A percentile compares a stretch with the other conserved stretches of the same genome.
Evolutionary conservation across 768 basidiomycete genomes (phyloP).

Genomic region (Termitomyces sp.): DNA sequence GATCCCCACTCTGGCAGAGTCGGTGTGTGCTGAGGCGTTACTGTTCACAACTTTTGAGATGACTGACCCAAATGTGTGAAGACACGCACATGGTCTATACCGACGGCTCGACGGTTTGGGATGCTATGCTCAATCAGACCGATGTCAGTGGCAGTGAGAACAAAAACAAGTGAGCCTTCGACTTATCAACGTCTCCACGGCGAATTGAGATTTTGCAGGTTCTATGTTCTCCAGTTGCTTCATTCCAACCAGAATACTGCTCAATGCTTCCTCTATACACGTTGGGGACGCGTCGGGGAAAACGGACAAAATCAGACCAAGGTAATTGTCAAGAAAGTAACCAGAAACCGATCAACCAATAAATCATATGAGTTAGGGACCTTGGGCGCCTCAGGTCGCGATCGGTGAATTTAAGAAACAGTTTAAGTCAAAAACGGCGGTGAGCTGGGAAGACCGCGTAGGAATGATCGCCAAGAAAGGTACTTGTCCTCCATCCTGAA

Average conservation of each 20-base stretch:
- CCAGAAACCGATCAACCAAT: neutral
- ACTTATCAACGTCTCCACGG: neutral
- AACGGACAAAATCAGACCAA: constrained; percentile 47
- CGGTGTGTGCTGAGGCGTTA: constrained; percentile 31
- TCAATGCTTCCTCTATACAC: constrained; percentile 41
- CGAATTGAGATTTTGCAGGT: constrained; percentile 29
- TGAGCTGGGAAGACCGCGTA: constrained; percentile 46
- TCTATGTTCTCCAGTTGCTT: constrained; percentile 57
- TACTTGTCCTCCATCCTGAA: constrained; percentile 15
- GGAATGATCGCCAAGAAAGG: constrained; percentile 53
- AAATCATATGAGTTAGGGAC: constrained; percentile 36
- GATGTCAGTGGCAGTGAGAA: constrained; percentile 45
- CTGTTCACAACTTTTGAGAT: neutral
- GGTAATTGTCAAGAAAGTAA: constrained; percentile 24
- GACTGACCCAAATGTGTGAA: constrained; percentile 17
- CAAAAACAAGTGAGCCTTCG: constrained; percentile 48
- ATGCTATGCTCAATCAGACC: constrained; percentile 63
- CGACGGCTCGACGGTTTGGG: constrained; percentile 40
- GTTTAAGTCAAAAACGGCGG: constrained; percentile 52
- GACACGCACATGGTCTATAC: constrained; percentile 51
- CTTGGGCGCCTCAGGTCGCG: constrained; percentile 36
- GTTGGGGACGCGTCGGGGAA: constrained; percentile 65
- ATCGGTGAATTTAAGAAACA: constrained; percentile 58
- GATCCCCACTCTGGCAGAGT: constrained; percentile 44
- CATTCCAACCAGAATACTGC: constrained; percentile 41